Conservation (phyloP, 192 early-diverging fungal genomes). For the Podila horticola region DNA sequence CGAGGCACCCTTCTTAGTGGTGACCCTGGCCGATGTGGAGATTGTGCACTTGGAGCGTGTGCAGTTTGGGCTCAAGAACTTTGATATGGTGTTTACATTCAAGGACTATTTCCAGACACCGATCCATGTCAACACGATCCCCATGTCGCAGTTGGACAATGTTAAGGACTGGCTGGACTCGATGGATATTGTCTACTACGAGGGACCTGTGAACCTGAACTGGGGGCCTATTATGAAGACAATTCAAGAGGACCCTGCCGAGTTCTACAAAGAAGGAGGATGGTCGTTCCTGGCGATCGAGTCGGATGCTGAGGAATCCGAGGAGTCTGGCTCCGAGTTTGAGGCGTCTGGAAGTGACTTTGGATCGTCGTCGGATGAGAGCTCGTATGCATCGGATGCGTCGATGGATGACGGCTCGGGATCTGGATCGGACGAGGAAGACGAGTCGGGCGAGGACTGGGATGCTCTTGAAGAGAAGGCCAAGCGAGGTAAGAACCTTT, state of each 20-base stretch:
- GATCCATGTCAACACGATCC: constrained; percentile 97
- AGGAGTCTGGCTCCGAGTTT: constrained; percentile 57
- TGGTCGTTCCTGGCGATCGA: constrained; percentile 90
- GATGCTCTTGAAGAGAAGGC: constrained; percentile 86
- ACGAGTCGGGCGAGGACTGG: constrained; percentile 79
- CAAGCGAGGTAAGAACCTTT: constrained; percentile 54
- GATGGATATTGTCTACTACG: constrained; percentile 91
- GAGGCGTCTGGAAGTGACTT: constrained; percentile 68
- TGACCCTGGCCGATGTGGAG: constrained; percentile 93
- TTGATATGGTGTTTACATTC: constrained; percentile 98
- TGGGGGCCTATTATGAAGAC: constrained; percentile 99
- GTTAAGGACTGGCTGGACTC: constrained; percentile 97
- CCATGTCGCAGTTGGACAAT: constrained; percentile 89
- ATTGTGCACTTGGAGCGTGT: constrained; percentile 97
- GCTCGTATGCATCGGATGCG: constrained; percentile 66
- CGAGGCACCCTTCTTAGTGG: constrained; percentile 91
- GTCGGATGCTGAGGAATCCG: constrained; percentile 68
- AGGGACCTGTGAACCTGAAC: constrained; percentile 94
- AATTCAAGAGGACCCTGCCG: constrained; percentile 89
- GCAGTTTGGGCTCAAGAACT: constrained; percentile 95
- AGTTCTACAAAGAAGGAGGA: constrained; percentile 91
- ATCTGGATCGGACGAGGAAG: constrained; percentile 58
- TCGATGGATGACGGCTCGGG: constrained; percentile 67
- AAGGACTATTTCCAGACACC: constrained; percentile 90
- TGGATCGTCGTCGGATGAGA: constrained; percentile 85